Percentiles rank a stretch among this genome's conserved stretches.
Conservation (phyloP, 2,329 filamentous ascomycete species). For the Dothistroma pini region DNA sequence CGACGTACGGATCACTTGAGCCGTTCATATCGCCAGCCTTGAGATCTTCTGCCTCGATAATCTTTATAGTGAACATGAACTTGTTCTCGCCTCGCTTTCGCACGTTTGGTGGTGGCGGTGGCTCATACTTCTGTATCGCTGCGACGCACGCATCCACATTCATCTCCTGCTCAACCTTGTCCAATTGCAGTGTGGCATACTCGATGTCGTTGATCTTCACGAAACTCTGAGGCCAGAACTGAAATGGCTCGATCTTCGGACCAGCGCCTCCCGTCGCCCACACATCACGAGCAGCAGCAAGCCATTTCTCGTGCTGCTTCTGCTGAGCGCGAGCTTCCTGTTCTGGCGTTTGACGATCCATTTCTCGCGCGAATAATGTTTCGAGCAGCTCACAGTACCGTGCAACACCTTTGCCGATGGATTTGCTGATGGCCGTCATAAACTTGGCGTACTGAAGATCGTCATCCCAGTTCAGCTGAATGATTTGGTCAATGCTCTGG, state of each 20-base stretch:
- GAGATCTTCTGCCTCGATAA: constrained; percentile 94
- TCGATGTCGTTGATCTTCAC: constrained; percentile 98
- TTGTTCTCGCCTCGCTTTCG: constrained; percentile 65
- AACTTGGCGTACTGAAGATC: constrained; percentile 93
- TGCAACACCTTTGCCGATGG: constrained; percentile 76
- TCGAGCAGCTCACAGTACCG: constrained; percentile 90
- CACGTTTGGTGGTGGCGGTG: constrained; percentile 63
- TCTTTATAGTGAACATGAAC: constrained; percentile 98
- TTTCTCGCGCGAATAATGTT: constrained; percentile 78
- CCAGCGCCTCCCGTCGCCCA: constrained; percentile 68
- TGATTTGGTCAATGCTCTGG: constrained; percentile 82
- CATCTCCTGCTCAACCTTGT: constrained; percentile 83
- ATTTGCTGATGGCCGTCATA: constrained; percentile 88
- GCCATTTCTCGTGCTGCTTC: constrained; percentile 85
- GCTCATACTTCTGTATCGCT: constrained; percentile 70
- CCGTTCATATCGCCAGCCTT: constrained; percentile 98
- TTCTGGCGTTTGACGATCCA: constrained; percentile 86
- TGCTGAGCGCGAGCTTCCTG: constrained; percentile 75
- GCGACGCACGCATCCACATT: constrained; percentile 88
- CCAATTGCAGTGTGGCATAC: constrained; percentile 86
- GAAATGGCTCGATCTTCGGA: constrained; percentile 92
- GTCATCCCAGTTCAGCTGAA: constrained; percentile 85
- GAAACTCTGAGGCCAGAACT: constrained; percentile 92
- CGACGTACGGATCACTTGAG: constrained; percentile 92
- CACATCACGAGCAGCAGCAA: constrained; percentile 89